Base-by-base conservation (phyloP, 768 basidiomycete species). In the Mycena amicta region DNA sequence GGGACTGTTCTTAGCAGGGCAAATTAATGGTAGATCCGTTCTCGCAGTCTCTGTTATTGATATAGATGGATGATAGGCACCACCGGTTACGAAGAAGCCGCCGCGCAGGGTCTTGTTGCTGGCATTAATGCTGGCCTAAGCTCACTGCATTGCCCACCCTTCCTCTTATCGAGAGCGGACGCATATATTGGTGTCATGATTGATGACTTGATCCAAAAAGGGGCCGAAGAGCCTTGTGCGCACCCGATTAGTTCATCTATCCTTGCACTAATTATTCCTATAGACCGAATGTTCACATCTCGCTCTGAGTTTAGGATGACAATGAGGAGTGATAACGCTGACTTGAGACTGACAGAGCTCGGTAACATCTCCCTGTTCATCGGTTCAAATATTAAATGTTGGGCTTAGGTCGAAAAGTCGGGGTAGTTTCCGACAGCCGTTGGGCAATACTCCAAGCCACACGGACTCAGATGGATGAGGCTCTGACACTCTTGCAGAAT, bases 31-130 rank as follows among this genome's bases (percentile, higher is more conserved):
- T 80, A 57, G 2, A 68, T 45, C 33, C 20, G 16, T 39, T 39
- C 41, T 11, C 28, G 41, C 20, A 25, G 20, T n/a, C n/a, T n/a
- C n/a, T n/a, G 40, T 43, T 16, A 16, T 31, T 15, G 45, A 31
- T 12, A 59, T 16, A 16, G 20, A 5, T 16, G n/a, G n/a, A n/a
- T 45, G 2, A 28, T 52, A 85, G 89, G 90, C 12, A 96, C 94
- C 1, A 96, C 94, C 2, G 94, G 94, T 4, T 96, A 96, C 68
- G 94, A 96, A 69, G 94, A 96, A 74, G 94, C 94, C 1, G 94
- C 92, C 2, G 92, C 91, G 3, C 94, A 95, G 69, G 94, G 94
- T 8, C 76, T 85, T n/a, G 73, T 96, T 0, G 94, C 93, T 1
- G 93, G 94, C 2, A 86, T 92, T 51, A 95, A 96, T 55, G 94